A percentile compares a stretch with the other conserved stretches of the same genome.
Evolutionary conservation across 2,329 filamentous ascomycete genomes (phyloP).

Genomic region (Penicillium rolfsii): DNA sequence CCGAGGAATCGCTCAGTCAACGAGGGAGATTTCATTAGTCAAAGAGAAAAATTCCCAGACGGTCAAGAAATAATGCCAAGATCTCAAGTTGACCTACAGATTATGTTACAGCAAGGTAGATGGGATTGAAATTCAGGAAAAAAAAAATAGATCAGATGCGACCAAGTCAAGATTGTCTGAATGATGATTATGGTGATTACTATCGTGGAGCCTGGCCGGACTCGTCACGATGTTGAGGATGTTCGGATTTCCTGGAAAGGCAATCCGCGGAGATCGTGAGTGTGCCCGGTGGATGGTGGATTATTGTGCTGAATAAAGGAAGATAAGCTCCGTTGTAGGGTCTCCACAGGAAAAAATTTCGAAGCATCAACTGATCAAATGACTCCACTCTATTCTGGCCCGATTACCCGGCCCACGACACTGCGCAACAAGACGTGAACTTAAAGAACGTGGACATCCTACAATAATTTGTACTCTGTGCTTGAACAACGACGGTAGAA

Average conservation of each 20-base stretch:
- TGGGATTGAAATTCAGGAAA: background rate
- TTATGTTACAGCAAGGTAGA: background rate
- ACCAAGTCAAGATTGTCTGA: background rate
- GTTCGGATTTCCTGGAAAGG: slow-evolving; percentile 30
- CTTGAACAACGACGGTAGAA: background rate
- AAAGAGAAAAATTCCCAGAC: background rate
- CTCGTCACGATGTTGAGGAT: slow-evolving; percentile 21
- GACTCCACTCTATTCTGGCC: slow-evolving; percentile 8
- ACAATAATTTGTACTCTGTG: background rate
- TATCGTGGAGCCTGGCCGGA: slow-evolving; percentile 1
- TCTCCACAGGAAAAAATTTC: slow-evolving; percentile 34
- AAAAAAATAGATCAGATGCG: background rate
- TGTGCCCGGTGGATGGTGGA: slow-evolving; percentile 11
- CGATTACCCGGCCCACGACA: slow-evolving; percentile 4
- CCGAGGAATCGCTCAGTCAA: background rate
- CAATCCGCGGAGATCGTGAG: slow-evolving; percentile 34
- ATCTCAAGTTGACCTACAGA: no score
- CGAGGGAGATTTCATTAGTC: background rate
- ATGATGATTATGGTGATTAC: background rate
- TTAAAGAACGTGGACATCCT: background rate
- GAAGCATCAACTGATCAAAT: slow-evolving; percentile 34
- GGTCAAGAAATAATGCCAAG: background rate
- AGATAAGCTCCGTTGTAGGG: slow-evolving; percentile 30
- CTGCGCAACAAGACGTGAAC: background rate
- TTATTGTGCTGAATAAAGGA: slow-evolving; percentile 18